phyloP scores from a whole-genome alignment of 83 land plant species.

The Picea abies region DNA sequence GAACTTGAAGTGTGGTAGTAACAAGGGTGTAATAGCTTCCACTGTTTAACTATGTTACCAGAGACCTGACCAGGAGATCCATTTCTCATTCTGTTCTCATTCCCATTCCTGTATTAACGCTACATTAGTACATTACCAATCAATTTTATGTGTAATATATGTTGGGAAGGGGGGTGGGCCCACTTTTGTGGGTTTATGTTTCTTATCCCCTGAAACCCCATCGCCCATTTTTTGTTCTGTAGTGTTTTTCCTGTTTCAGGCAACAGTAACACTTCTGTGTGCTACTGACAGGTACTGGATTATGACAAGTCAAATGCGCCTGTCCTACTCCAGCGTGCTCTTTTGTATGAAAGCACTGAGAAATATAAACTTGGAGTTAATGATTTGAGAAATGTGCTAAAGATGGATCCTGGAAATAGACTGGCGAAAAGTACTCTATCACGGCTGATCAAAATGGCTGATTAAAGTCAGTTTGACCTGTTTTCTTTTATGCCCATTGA shows the following conservation, averaged over 20 bases:
- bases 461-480: not conserved
- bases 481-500: too few relatives aligned
- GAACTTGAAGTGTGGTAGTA: constrained; percentile 1
- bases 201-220: too few relatives aligned
- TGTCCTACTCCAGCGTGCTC: constrained; percentile 89
- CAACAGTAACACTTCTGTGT: not conserved
- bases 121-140: too few relatives aligned
- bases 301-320: constrained; percentile 47
- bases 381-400: constrained; percentile 84
- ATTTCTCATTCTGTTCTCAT: too few relatives aligned
- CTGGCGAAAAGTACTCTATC: constrained; percentile 83
- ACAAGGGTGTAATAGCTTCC: not conserved
- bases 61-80: too few relatives aligned
- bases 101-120: too few relatives aligned
- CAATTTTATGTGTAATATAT: too few relatives aligned
- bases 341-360: constrained; percentile 93
- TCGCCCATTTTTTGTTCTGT: too few relatives aligned
- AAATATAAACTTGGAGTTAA: constrained; percentile 93
- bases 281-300: constrained; percentile 76
- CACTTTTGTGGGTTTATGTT: too few relatives aligned
- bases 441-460: constrained; percentile 76
- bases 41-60: too few relatives aligned
- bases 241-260: too few relatives aligned
- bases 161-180: too few relatives aligned
- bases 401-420: constrained; percentile 87